Evolutionary conservation across 306 rosid genomes (phyloP), one percentile per base, ranked within the genome.

Genomic region (Phaseolus lunatus): DNA sequence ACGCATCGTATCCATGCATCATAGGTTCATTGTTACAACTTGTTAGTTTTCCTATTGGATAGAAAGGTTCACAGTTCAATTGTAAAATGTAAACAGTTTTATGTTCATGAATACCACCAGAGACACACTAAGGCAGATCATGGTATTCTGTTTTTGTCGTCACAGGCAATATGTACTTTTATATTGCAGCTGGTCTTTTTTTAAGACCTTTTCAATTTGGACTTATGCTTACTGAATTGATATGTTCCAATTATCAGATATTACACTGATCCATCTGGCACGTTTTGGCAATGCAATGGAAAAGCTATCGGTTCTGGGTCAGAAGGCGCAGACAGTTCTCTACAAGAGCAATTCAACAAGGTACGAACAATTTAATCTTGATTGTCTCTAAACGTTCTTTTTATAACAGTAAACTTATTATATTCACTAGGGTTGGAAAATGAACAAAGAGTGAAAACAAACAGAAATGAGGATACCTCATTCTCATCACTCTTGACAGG

Each of bases 211-310:
- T 52, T 75, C 48, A 19, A 52, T 54, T 18, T 79, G 73, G 31
- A 75, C 41, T 52, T 29, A 59, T 4, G 5, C 1, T 3, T 61
- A 73, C 79, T 77, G 54, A 72, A 49, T 16, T 56, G 11, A 72
- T 48, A 61, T 76, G 49, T 75, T 75, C 47, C 78, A 52, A 70
- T 74, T 61, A 85, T 85, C 86, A 95, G 98, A 67, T 95, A 92
- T 84, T 84, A 92, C 67, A 95, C 98, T 20, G 98, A 95, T 87
- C 98, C 98, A 47, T 95, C 98, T 72, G 99, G 99, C 80, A 95
- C 99, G 18, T 95, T 95, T 80, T 95, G 99, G 99, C 99, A 95
- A 89, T 95, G 99, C 96, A 89, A 88, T 82, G 99, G 92, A 67
- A 95, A 95, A 82, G 99, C 99, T 73, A 95, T 95, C 68, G 99